phyloP scores from a whole-genome alignment of 2,329 filamentous ascomycete species.

The Fusarium sp. region DNA sequence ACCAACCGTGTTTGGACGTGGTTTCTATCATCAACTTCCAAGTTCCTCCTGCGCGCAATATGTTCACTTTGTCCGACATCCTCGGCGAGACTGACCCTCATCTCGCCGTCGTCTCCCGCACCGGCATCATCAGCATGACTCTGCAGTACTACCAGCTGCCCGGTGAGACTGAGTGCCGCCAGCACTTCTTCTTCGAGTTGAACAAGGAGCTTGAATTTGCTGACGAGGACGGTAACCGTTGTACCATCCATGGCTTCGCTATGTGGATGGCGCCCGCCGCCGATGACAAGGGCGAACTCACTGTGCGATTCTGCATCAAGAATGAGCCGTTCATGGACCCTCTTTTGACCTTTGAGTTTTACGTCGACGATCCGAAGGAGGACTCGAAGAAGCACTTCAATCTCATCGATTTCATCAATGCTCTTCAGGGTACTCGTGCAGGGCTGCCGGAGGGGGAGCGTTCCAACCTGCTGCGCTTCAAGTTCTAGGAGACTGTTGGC shows the following conservation, averaged over 20 bases:
- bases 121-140: not conserved
- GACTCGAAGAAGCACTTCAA: not conserved
- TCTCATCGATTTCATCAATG: constrained; percentile 9
- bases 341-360: constrained; percentile 7
- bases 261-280: constrained; percentile 12
- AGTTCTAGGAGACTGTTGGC: not conserved
- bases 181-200: not conserved
- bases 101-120: not conserved
- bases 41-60: not conserved
- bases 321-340: not conserved
- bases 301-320: not conserved
- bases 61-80: constrained; percentile 8
- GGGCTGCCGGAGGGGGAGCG: not conserved
- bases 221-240: not conserved
- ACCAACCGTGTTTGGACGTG: not conserved
- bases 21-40: not conserved
- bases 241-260: not conserved
- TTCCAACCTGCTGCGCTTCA: constrained; percentile 5
- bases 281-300: not conserved
- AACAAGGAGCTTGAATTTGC: not conserved
- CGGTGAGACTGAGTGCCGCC: not conserved
- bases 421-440: not conserved
- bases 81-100: not conserved
- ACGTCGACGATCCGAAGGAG: not conserved
- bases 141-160: not conserved